Conservation (phyloP, 177 flowering plant genomes). For the Telopea speciosissima region DNA sequence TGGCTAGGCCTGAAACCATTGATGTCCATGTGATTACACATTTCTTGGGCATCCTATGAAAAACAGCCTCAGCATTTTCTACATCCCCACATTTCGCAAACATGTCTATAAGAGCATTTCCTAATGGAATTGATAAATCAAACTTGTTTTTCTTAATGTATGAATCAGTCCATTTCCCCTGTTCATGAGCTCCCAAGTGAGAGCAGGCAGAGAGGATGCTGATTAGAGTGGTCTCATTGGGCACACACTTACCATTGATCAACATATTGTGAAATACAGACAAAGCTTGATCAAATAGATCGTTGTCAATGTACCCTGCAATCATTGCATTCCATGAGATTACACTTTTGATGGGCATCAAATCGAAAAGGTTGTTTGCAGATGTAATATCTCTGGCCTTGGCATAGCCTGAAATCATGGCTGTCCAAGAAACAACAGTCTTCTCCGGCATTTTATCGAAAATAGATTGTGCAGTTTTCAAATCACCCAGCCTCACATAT, state of each 20-base stretch:
- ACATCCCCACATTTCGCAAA: constrained; percentile 52
- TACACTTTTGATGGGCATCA: constrained; percentile 36
- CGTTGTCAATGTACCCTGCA: constrained; percentile 41
- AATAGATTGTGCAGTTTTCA: constrained; percentile 26
- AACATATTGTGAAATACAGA: constrained; percentile 32
- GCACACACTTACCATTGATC: constrained; percentile 28
- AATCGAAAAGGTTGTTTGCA: constrained; percentile 28
- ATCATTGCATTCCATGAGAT: constrained; percentile 58
- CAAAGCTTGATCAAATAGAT: constrained; percentile 37
- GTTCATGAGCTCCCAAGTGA: constrained; percentile 41
- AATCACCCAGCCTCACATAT: constrained; percentile 26
- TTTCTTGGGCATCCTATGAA: constrained; percentile 27
- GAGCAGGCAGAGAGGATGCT: constrained; percentile 49
- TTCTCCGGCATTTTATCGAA: constrained; percentile 38
- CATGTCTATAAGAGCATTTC: constrained; percentile 51
- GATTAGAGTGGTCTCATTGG: constrained; percentile 35
- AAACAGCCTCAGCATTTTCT: constrained; percentile 25
- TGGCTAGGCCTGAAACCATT: constrained; percentile 43
- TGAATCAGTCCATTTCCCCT: constrained; percentile 46
- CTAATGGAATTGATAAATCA: constrained; percentile 29
- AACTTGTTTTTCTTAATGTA: constrained; percentile 36
- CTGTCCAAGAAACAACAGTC: constrained; percentile 44
- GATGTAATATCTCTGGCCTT: constrained; percentile 29
- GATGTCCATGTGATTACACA: constrained; percentile 55
- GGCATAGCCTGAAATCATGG: constrained; percentile 40